Evolutionary conservation across 768 basidiomycete species (phyloP), one percentile per base, ranked within the genome.

Genomic region (Boletus pseudopeckii): DNA sequence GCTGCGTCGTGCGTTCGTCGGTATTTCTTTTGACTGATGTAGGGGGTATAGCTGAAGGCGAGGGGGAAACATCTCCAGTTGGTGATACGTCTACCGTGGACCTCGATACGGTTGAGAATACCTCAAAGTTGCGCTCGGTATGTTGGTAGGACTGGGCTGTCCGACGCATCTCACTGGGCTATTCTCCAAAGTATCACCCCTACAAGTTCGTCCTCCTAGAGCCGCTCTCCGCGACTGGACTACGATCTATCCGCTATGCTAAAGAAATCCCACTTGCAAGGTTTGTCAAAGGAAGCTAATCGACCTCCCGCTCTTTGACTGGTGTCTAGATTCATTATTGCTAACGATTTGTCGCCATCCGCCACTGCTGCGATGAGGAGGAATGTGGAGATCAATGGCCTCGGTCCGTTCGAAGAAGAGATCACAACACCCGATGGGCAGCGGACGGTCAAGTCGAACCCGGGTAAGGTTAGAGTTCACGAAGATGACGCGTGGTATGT

Each of bases 211-310:
- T 86, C 17, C 78, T 97, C 17, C 77, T 99, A 10, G 97, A 99
- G 71, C 92, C 95, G 0, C 82, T 99, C 32, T 95, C 95, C 17
- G 97, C 97, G 0, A 98, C 96, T 0, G 97, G 97, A 30, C 79
- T 99, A 26, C 85, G 97, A 7, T 88, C 95, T 1, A 97, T 99
- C 50, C 90, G 97, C 34, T 99, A 98, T 69, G 96, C 95, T 0
- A 93, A 97, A 63, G 97, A 99, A 72, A 93, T 99, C 9, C 93
- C 95, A 1, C 79, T 88, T 40, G 81, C 92, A 53, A 90, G 85
- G 96, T 97, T 46, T 67, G 83, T 62, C 44, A 48, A n/a, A 20
- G 9, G 17, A 26, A 38, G 30, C 37, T 36, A 15, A 28, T 50
- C 15, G 14, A n/a, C 42, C 34, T 18, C 48, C 54, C 54, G 42